Percentiles rank a stretch among this genome's conserved stretches.
Evolutionary conservation across 1,284 basidiomycete genomes (phyloP).

Genomic region (Schizopora paradoxa): DNA sequence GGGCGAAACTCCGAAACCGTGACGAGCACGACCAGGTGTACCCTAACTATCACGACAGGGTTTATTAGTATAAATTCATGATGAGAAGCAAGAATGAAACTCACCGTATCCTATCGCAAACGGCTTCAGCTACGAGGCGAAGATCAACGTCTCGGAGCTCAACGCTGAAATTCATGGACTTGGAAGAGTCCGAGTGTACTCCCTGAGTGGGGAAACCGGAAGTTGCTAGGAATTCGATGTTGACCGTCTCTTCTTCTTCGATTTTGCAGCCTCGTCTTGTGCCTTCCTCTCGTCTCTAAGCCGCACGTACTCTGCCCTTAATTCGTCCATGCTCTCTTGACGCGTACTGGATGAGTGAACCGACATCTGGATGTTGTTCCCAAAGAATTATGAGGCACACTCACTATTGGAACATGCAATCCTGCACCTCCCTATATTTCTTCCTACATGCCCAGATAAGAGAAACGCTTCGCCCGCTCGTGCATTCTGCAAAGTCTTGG

Average conservation of each 20-base stretch:
- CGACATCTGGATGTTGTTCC: background rate
- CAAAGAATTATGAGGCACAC: slow-evolving; percentile 27
- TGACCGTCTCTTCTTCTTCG: background rate
- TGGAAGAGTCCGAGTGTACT: background rate
- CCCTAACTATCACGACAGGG: too few relatives aligned
- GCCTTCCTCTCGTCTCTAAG: slow-evolving; percentile 18
- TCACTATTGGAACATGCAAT: slow-evolving; percentile 80
- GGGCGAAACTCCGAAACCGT: too few relatives aligned
- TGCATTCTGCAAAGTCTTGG: slow-evolving; percentile 82
- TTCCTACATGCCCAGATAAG: slow-evolving; percentile 79
- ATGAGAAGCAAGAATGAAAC: too few relatives aligned
- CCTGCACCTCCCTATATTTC: slow-evolving; percentile 66
- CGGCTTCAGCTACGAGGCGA: too few relatives aligned
- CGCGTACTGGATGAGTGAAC: slow-evolving; percentile 21
- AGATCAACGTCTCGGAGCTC: background rate
- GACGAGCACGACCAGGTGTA: too few relatives aligned
- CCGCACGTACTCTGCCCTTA: slow-evolving; percentile 26
- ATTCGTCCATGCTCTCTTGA: slow-evolving; percentile 26
- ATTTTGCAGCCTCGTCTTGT: background rate
- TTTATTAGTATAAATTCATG: too few relatives aligned
- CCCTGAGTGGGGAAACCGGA: background rate
- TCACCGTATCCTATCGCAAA: too few relatives aligned
- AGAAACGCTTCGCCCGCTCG: slow-evolving; percentile 74
- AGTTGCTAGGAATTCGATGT: background rate
- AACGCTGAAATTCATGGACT: background rate